Evolutionary conservation across 2,329 filamentous ascomycete genomes (phyloP).

Genomic region (Colletotrichum sansevieriae): DNA sequence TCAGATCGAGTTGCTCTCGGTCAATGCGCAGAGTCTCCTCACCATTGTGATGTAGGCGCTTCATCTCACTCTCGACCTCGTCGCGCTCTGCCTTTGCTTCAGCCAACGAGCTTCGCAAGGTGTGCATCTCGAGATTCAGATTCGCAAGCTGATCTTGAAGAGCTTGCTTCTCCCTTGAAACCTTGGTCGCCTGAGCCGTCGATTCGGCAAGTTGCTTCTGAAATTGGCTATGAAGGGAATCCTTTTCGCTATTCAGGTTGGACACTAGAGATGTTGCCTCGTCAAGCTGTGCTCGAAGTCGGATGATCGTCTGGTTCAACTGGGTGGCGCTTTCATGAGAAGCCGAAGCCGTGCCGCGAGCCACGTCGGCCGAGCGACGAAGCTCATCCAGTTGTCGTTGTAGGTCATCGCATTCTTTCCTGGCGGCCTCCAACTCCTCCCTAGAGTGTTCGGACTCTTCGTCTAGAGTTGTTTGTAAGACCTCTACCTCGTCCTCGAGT

Average conservation of each 20-base stretch:
- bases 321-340: conserved; percentile 36
- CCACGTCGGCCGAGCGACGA: conserved; percentile 43
- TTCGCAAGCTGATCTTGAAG: conserved; percentile 74
- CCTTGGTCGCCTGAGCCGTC: conserved; percentile 67
- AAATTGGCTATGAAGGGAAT: conserved; percentile 62
- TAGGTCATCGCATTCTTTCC: conserved; percentile 60
- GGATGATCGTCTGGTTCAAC: conserved; percentile 54
- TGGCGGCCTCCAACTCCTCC: conserved; percentile 59
- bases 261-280: conserved; percentile 39
- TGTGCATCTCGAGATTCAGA: conserved; percentile 71
- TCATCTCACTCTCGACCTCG: conserved; percentile 73
- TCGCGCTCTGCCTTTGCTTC: conserved; percentile 75
- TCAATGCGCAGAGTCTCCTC: conserved; percentile 73
- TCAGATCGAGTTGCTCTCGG: conserved; percentile 77
- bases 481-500: conserved; percentile 82
- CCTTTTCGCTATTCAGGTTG: conserved; percentile 43
- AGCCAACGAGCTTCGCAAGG: conserved; percentile 67
- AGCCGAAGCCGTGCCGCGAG: conserved; percentile 32
- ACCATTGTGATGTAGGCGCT: conserved; percentile 65
- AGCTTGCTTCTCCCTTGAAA: conserved; percentile 70
- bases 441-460: conserved; percentile 73
- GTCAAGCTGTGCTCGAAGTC: conserved; percentile 37
- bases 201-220: conserved; percentile 70
- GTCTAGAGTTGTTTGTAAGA: conserved; percentile 75
- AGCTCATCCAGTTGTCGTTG: conserved; percentile 57